Conservation (phyloP, 208 protist species). For the Naegleria lovaniensis region DNA sequence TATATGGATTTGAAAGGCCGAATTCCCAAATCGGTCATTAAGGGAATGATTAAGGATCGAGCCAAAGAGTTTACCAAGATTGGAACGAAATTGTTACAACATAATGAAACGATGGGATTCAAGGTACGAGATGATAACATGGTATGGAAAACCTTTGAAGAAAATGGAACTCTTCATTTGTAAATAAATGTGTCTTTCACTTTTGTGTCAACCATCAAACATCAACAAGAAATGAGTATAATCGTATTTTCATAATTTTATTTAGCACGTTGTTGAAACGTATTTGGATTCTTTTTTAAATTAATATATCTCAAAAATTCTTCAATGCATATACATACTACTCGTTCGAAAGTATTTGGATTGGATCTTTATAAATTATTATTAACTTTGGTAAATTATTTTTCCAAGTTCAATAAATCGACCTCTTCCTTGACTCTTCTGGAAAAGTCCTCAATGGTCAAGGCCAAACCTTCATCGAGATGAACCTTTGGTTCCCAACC, state of each 20-base stretch:
- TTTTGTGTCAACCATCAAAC: too few relatives aligned
- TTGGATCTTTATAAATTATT: too few relatives aligned
- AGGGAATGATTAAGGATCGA: not conserved
- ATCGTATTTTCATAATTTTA: too few relatives aligned
- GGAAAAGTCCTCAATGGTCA: slow-evolving; percentile 50
- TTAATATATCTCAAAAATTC: too few relatives aligned
- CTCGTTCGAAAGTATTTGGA: too few relatives aligned
- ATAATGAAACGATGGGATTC: not conserved
- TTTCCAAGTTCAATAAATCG: not conserved
- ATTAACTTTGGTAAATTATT: too few relatives aligned
- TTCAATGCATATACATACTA: too few relatives aligned
- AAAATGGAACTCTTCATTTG: not conserved
- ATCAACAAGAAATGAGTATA: too few relatives aligned
- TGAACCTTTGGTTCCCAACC: slow-evolving; percentile 53
- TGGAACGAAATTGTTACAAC: not conserved
- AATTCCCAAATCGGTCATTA: not conserved
- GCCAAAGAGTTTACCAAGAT: not conserved
- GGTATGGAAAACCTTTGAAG: not conserved
- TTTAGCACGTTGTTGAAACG: too few relatives aligned
- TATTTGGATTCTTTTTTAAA: too few relatives aligned
- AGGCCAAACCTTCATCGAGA: slow-evolving; percentile 49
- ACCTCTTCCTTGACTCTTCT: not conserved
- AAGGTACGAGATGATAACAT: not conserved
- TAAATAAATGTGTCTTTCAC: too few relatives aligned
- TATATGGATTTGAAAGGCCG: not conserved